Conservation (phyloP, 2,329 filamentous ascomycete genomes). For the Fusarium sp. region DNA sequence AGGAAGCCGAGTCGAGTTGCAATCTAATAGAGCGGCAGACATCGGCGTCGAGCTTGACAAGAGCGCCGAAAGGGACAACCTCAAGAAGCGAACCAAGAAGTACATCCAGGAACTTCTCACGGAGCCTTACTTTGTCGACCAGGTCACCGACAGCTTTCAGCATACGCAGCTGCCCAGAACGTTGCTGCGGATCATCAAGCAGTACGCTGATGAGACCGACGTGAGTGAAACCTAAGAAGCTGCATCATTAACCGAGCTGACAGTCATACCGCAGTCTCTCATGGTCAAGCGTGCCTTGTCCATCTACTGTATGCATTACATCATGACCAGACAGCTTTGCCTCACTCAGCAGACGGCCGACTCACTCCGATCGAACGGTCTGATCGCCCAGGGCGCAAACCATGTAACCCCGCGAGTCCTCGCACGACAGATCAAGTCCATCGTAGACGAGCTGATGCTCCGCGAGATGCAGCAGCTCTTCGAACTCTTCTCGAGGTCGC, state of each 20-base stretch:
- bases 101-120: slow-evolving; percentile 61
- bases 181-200: slow-evolving; percentile 60
- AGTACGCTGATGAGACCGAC: slow-evolving; percentile 58
- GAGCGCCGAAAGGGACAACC: slow-evolving; percentile 55
- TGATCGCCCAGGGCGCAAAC: slow-evolving; percentile 57
- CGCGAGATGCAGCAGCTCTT: slow-evolving; percentile 64
- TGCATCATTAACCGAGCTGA: slow-evolving; percentile 25
- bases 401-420: slow-evolving; percentile 65
- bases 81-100: slow-evolving; percentile 59
- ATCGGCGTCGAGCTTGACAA: slow-evolving; percentile 62
- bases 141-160: slow-evolving; percentile 60
- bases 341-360: slow-evolving; percentile 59
- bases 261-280: slow-evolving; percentile 49
- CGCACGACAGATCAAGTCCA: slow-evolving; percentile 66
- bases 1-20: slow-evolving; percentile 54
- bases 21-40: slow-evolving; percentile 58
- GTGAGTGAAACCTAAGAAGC: slow-evolving; percentile 48
- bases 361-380: slow-evolving; percentile 54
- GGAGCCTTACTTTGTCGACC: slow-evolving; percentile 61
- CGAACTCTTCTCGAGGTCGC: slow-evolving; percentile 62
- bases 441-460: slow-evolving; percentile 66
- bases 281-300: slow-evolving; percentile 65
- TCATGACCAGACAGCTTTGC: slow-evolving; percentile 66
- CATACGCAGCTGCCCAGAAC: slow-evolving; percentile 59
- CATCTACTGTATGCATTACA: slow-evolving; percentile 68